Evolutionary conservation across 495 filamentous ascomycete genomes (phyloP).

Genomic region (Penicillium egyptiacum): DNA sequence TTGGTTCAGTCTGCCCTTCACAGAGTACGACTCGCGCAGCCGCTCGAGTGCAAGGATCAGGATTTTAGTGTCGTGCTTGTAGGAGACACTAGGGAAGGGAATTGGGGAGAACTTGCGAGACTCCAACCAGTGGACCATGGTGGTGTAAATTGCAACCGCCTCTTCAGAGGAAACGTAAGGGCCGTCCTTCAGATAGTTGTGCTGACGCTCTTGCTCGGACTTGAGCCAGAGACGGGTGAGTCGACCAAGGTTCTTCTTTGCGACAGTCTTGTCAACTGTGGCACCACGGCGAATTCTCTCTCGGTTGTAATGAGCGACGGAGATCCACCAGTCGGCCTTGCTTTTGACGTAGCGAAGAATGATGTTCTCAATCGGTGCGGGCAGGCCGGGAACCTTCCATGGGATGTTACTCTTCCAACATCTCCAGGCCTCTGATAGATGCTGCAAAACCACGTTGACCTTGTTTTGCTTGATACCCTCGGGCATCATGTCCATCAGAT

Average conservation of each 20-base stretch:
- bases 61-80: constrained; percentile 99
- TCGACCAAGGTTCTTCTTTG: constrained; percentile 97
- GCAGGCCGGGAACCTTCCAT: constrained; percentile 96
- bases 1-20: constrained; percentile 96
- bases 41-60: constrained; percentile 94
- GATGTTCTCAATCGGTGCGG: constrained; percentile 97
- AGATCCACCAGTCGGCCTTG: constrained; percentile 99
- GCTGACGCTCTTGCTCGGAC: constrained; percentile 96
- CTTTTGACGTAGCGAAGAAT: constrained; percentile 98
- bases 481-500: constrained; percentile 99
- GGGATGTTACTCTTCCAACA: constrained; percentile 99
- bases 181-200: constrained; percentile 99
- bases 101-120: constrained; percentile 98
- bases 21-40: constrained; percentile 93
- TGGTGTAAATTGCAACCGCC: constrained; percentile 97
- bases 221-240: constrained; percentile 97
- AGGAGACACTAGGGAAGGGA: constrained; percentile 97
- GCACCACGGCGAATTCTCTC: constrained; percentile 94
- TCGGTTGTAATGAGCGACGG: constrained; percentile 96
- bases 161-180: constrained; percentile 98
- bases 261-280: constrained; percentile 98
- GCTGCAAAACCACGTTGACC: constrained; percentile 96
- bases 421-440: constrained; percentile 96
- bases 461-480: constrained; percentile 99
- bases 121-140: constrained; percentile 98